phyloP scores from a whole-genome alignment of 176 grass and related monocot genomes.

The Juncus inflexus region DNA sequence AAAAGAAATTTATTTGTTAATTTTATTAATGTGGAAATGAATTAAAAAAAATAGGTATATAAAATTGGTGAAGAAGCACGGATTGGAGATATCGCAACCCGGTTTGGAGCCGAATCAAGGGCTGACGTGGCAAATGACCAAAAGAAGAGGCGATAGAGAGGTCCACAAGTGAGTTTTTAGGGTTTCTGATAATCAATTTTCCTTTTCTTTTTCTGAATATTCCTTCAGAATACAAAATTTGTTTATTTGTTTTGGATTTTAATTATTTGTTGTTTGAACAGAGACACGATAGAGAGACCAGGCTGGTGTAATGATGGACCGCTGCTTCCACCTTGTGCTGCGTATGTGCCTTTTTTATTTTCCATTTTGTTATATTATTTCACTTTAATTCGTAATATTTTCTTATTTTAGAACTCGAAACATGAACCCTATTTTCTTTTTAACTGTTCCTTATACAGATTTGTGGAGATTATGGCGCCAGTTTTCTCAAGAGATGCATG shows the following conservation, averaged over 20 bases:
- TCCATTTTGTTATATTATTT: background rate
- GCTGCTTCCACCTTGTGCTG: constrained; percentile 94
- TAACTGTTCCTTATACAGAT: constrained; percentile 37
- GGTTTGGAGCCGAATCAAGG: constrained; percentile 90
- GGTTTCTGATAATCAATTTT: background rate
- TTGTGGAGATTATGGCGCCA: constrained; percentile 99
- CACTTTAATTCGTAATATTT: background rate
- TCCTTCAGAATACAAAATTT: constrained; percentile 9
- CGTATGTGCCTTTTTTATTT: constrained; percentile 38
- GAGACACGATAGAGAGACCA: constrained; percentile 89
- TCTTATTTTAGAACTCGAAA: constrained; percentile 5
- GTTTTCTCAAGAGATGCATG: constrained; percentile 96
- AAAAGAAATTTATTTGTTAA: background rate
- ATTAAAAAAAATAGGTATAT: constrained; percentile 55
- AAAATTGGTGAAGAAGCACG: constrained; percentile 94
- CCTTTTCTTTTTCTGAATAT: background rate
- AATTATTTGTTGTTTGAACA: constrained; percentile 22
- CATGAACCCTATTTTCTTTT: constrained; percentile 20
- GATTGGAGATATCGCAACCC: constrained; percentile 95
- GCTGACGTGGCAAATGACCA: constrained; percentile 99
- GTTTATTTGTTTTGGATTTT: too few species aligned
- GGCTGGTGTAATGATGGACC: constrained; percentile 82
- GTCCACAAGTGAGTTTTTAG: constrained; percentile 74
- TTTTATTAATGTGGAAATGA: background rate
- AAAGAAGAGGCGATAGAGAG: constrained; percentile 75